A percentile compares a stretch with the other conserved stretches of the same genome.
These are phyloP conservation scores for Vickermania ingenoplastis DNA, from an alignment of 208 protist species.

Conservation along the genomic window DNA sequence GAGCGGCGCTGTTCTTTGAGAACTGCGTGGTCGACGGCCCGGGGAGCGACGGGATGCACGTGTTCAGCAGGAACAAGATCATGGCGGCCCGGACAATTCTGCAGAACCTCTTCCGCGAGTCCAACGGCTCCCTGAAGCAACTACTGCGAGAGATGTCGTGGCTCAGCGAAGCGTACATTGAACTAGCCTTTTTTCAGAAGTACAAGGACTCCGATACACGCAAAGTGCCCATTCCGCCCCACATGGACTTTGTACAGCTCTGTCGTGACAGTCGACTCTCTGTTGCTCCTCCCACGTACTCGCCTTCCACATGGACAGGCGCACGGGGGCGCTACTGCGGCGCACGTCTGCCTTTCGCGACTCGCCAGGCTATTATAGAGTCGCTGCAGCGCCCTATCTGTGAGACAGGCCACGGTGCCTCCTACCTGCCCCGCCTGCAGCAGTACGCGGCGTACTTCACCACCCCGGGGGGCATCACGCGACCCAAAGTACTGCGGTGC, in stretches of 20 bases:
- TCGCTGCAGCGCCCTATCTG: neutral
- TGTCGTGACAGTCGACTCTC: neutral
- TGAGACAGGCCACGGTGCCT: neutral
- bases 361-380: conserved; percentile 5
- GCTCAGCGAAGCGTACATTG: conserved; percentile 69
- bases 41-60: conserved; percentile 9
- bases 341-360: neutral
- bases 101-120: neutral
- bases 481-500: conserved; percentile 90
- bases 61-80: conserved; percentile 26
- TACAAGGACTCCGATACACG: neutral
- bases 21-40: neutral
- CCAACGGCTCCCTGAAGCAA: neutral
- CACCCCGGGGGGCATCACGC: conserved; percentile 89
- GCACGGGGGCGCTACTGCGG: neutral
- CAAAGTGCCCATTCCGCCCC: neutral
- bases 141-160: conserved; percentile 33
- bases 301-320: no score
- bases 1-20: conserved; percentile 1
- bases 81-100: conserved; percentile 19
- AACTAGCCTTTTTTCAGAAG: conserved; percentile 48
- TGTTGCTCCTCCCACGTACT: neutral
- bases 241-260: neutral
- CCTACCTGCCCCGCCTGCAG: conserved; percentile 22
- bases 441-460: conserved; percentile 59